Evolutionary conservation across 2,329 filamentous ascomycete species (phyloP).

Genomic region (Fusarium fracticaudum): DNA sequence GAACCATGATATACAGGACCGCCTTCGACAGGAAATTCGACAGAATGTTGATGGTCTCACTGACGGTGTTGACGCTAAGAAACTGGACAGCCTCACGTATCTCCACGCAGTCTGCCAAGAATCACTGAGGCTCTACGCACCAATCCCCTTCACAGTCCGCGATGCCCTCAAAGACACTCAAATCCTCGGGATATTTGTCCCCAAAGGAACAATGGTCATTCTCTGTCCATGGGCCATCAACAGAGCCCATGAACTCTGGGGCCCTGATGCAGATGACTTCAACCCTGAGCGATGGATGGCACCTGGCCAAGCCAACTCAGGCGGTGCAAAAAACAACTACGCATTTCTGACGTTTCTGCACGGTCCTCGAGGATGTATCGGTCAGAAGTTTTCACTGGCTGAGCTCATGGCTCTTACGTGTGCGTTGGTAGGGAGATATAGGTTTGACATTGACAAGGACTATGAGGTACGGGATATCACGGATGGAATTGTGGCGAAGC

Average conservation of each 20-base stretch:
- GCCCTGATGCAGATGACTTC: conserved; percentile 48
- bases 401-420: conserved; percentile 35
- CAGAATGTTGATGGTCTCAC: conserved; percentile 46
- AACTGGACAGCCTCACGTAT: conserved; percentile 51
- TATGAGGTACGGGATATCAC: conserved; percentile 33
- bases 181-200: conserved; percentile 48
- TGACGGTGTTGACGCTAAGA: conserved; percentile 33
- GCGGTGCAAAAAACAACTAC: conserved; percentile 75
- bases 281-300: conserved; percentile 51
- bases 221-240: conserved; percentile 46
- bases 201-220: conserved; percentile 49
- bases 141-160: conserved; percentile 47
- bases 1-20: conserved; percentile 49
- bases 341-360: conserved; percentile 82
- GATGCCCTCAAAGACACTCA: conserved; percentile 46
- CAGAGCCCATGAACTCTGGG: conserved; percentile 48
- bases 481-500: conserved; percentile 35
- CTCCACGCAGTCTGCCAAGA: conserved; percentile 56
- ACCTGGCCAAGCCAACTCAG: conserved; percentile 55
- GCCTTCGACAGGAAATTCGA: conserved; percentile 52
- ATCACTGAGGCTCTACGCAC: conserved; percentile 53
- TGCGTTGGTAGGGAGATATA: conserved; percentile 27
- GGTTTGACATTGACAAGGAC: conserved; percentile 22
- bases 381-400: conserved; percentile 37
- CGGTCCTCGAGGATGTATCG: conserved; percentile 45